Conservation (phyloP, 257 asterid genomes). For the Handroanthus guayacan region DNA sequence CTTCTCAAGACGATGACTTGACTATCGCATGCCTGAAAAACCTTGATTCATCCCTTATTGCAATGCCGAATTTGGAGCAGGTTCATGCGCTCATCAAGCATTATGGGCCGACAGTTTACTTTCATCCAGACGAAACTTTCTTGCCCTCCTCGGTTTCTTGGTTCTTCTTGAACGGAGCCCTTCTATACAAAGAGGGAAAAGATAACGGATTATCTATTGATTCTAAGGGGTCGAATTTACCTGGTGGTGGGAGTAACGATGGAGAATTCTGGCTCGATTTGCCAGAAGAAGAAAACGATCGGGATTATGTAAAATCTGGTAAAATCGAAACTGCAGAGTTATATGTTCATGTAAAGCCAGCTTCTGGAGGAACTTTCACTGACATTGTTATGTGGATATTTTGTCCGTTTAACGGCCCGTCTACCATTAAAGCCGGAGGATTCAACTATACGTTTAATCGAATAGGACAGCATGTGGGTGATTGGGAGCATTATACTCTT, state of each 20-base stretch:
- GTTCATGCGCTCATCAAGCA: slow-evolving; percentile 69
- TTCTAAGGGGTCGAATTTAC: slow-evolving; percentile 64
- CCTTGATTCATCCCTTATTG: slow-evolving; percentile 45
- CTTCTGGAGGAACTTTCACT: slow-evolving; percentile 76
- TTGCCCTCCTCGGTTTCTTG: slow-evolving; percentile 88
- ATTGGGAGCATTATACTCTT: slow-evolving; percentile 96
- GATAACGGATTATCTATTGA: slow-evolving; percentile 64
- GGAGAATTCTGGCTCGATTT: slow-evolving; percentile 77
- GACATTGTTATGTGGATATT: slow-evolving; percentile 87
- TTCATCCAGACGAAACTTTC: slow-evolving; percentile 82
- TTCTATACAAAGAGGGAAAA: slow-evolving; percentile 60
- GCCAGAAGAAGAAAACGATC: slow-evolving; percentile 46
- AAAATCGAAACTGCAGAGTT: slow-evolving; percentile 68
- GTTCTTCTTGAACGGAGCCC: slow-evolving; percentile 81
- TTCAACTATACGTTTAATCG: slow-evolving; percentile 44
- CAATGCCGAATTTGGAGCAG: slow-evolving; percentile 85
- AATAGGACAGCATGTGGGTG: slow-evolving; percentile 81
- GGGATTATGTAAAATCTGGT: slow-evolving; percentile 55
- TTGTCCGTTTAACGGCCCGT: slow-evolving; percentile 92
- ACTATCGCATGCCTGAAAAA: slow-evolving; percentile 74
- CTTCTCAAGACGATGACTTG: slow-evolving; percentile 38
- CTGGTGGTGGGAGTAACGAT: slow-evolving; percentile 73
- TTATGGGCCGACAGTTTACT: slow-evolving; percentile 81
- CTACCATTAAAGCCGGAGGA: slow-evolving; percentile 60
- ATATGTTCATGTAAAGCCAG: slow-evolving; percentile 82